Conservation (phyloP, 352 stramenopile species). For the Pythium utonaiense region DNA sequence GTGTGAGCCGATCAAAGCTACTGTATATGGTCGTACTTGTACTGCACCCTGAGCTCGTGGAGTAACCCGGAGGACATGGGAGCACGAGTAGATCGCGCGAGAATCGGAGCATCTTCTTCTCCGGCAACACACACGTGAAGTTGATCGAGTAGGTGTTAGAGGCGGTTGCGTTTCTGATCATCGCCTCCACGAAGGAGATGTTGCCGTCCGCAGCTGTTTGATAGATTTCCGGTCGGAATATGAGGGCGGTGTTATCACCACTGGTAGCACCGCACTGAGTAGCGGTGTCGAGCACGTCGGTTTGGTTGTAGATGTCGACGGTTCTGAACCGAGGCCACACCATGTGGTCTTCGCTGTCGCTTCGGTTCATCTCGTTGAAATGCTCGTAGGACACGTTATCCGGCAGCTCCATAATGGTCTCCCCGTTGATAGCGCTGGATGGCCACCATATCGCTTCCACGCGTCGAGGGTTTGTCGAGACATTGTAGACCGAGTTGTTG, state of each 20-base stretch:
- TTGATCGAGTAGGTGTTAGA: constrained; percentile 31
- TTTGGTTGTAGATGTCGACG: constrained; percentile 55
- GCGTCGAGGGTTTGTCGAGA: constrained; percentile 55
- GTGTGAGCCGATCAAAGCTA: not conserved
- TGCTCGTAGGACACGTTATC: constrained; percentile 51
- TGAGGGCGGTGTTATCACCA: constrained; percentile 16
- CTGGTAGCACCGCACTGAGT: constrained; percentile 38
- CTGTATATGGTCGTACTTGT: not conserved
- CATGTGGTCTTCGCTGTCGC: constrained; percentile 19
- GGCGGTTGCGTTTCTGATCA: constrained; percentile 26
- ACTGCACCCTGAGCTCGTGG: constrained; percentile 40
- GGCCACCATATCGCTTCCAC: constrained; percentile 64
- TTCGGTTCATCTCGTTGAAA: constrained; percentile 27
- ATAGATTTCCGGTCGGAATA: constrained; percentile 32
- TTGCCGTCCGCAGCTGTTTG: constrained; percentile 31
- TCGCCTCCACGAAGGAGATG: constrained; percentile 36
- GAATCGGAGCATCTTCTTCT: constrained; percentile 32
- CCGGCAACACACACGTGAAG: constrained; percentile 41
- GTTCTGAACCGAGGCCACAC: constrained; percentile 60
- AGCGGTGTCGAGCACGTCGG: constrained; percentile 52
- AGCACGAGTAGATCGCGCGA: constrained; percentile 29
- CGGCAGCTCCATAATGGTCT: constrained; percentile 32
- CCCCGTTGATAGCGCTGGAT: constrained; percentile 34
- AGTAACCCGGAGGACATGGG: constrained; percentile 43
- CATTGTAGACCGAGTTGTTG: constrained; percentile 50